Base-by-base conservation (phyloP, 129 eudicot species). In the Tagetes erecta region DNA sequence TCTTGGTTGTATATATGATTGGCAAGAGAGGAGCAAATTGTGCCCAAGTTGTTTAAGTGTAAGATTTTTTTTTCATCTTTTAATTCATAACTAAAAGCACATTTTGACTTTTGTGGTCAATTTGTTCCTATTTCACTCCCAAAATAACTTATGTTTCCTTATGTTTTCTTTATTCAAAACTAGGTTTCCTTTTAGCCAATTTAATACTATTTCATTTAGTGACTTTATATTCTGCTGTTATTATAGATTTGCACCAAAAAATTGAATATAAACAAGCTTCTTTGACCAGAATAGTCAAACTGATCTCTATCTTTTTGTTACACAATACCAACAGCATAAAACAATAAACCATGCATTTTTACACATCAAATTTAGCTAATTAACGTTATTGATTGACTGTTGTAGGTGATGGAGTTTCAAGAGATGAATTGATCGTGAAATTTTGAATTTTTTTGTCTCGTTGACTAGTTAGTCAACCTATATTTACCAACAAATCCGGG, bases 41-140 rank as follows among this genome's bases (percentile, higher is more conserved):
- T 87, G 96, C 70, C 96, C 96, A 0, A 70, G 73, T 72, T 90
- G 96, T 79, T 63, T 63, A 14, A 58, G 52, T 87, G 93, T 90
- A 80, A 63, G 55, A 35, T 7, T 33, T 50, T 59, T 35, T 49
- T 41, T 60, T 36, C 3, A 10, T 44, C 49, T n/a, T n/a, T 39
- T 7, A 45, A 41, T 38, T 37, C 34, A 11, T 13, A 36, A 50
- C 72, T 67, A 55, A 1, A 30, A 46, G 49, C 4, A 14, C 45
- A 41, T 36, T 45, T 45, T 73, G 70, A 60, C 78, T 73, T 55
- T 36, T 55, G 41, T 63, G 71, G 57, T 74, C 71, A 74, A 47
- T 63, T 45, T 6, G 12, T 50, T 64, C 7, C 27, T 64, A 8
- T 45, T 75, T 37, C 44, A 37, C 40, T n/a, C 63, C 39, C 3